Conservation (phyloP, 139 green algal species). For the Chlorella vulgaris region DNA sequence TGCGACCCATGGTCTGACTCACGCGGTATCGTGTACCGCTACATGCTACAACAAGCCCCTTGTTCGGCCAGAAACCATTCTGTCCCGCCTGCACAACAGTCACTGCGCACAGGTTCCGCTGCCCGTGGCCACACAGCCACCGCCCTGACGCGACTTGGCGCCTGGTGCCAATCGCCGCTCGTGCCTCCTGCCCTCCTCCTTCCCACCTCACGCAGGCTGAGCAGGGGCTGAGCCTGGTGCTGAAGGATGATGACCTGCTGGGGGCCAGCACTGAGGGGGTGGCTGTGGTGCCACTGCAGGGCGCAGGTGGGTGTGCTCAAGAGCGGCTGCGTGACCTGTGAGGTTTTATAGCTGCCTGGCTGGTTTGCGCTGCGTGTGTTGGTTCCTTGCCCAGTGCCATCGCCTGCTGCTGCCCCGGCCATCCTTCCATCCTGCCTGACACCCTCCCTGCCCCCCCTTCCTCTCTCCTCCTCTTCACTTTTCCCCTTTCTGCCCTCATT, state of each 20-base stretch:
- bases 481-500: not conserved
- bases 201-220: conserved; percentile 25
- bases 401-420: too few species aligned
- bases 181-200: not conserved
- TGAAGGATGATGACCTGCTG: conserved; percentile 53
- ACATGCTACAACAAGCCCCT: too few species aligned
- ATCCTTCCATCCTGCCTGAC: too few species aligned
- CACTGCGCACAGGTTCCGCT: too few species aligned
- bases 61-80: too few species aligned
- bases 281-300: conserved; percentile 12
- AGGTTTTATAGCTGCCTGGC: too few species aligned
- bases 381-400: too few species aligned
- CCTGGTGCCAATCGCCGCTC: not conserved
- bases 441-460: too few species aligned
- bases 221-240: conserved; percentile 57
- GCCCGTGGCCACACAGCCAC: too few species aligned
- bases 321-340: not conserved
- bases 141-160: not conserved
- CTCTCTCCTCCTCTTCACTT: not conserved
- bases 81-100: too few species aligned
- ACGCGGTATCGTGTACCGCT: too few species aligned
- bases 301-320: conserved; percentile 5
- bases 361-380: too few species aligned
- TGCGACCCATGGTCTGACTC: not conserved
- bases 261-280: conserved; percentile 16